phyloP scores from a whole-genome alignment of 164 flowering plant species.

The Piper longum region DNA sequence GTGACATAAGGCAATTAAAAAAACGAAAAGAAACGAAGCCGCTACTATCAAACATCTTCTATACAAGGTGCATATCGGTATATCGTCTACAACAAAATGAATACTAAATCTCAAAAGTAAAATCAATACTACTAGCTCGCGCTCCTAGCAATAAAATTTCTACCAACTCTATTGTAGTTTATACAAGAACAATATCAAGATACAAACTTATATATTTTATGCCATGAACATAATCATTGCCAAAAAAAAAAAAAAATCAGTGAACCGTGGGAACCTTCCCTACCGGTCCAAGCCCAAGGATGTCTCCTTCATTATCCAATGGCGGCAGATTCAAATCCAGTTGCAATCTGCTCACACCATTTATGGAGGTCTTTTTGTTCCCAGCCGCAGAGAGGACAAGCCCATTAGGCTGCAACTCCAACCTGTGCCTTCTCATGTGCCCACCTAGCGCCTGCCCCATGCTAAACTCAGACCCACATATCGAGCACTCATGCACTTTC shows the following conservation, averaged over 20 bases:
- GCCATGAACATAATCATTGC: too few relatives aligned
- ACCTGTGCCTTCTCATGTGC: constrained; percentile 62
- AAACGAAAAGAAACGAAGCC: too few relatives aligned
- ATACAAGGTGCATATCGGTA: too few relatives aligned
- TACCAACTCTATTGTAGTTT: too few relatives aligned
- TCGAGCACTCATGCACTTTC: constrained; percentile 57
- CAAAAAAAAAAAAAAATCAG: neutral
- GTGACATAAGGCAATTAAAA: too few relatives aligned
- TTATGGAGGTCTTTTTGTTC: constrained; percentile 10
- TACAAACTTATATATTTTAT: too few relatives aligned
- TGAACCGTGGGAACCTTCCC: constrained; percentile 5
- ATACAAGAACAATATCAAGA: too few relatives aligned
- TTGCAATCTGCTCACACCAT: constrained; percentile 11
- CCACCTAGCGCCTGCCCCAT: constrained; percentile 74
- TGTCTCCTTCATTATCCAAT: neutral
- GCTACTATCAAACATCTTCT: too few relatives aligned
- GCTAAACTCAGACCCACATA: constrained; percentile 56
- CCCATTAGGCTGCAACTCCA: neutral
- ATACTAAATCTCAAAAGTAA: too few relatives aligned
- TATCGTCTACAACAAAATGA: too few relatives aligned
- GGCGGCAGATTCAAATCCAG: constrained; percentile 69
- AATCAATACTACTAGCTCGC: too few relatives aligned
- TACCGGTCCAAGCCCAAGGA: neutral
- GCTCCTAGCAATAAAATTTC: too few relatives aligned
- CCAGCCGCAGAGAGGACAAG: neutral